These are phyloP conservation scores for Hexamita inflata DNA, from an alignment of 208 protist genomes.

Conservation along the genomic window DNA sequence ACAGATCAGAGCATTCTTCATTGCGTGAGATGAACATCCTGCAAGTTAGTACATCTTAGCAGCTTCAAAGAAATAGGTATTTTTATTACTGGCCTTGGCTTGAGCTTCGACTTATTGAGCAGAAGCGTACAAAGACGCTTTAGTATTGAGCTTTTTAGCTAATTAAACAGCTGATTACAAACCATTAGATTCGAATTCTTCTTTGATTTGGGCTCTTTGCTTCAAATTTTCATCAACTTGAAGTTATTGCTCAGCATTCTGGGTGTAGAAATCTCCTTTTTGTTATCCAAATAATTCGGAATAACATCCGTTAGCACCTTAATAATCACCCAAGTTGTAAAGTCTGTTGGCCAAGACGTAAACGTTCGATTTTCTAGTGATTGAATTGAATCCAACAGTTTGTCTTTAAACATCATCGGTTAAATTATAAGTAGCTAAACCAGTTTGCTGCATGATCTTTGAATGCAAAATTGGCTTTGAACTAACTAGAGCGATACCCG, in stretches of 20 bases:
- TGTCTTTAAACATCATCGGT: not conserved
- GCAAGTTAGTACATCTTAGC: not conserved
- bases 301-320: conserved; percentile 1
- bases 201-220: not conserved
- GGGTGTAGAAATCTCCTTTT: not conserved
- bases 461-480: not conserved
- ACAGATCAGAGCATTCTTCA: not conserved
- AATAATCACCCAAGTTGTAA: not conserved
- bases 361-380: not conserved
- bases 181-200: not conserved
- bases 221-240: not conserved
- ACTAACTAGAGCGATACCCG: not conserved
- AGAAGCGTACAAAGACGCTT: not conserved
- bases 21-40: not conserved
- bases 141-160: not conserved
- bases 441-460: not conserved
- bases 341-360: not conserved
- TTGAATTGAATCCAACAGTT: not conserved
- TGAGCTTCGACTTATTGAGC: not conserved
- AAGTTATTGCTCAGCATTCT: not conserved
- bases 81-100: not conserved
- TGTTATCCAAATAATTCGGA: not conserved
- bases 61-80: not conserved
- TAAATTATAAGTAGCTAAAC: not conserved
- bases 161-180: not conserved